These are phyloP conservation scores for Leptodontidium sp. DNA, from an alignment of 2,329 filamentous ascomycete genomes.

Conservation along the genomic window DNA sequence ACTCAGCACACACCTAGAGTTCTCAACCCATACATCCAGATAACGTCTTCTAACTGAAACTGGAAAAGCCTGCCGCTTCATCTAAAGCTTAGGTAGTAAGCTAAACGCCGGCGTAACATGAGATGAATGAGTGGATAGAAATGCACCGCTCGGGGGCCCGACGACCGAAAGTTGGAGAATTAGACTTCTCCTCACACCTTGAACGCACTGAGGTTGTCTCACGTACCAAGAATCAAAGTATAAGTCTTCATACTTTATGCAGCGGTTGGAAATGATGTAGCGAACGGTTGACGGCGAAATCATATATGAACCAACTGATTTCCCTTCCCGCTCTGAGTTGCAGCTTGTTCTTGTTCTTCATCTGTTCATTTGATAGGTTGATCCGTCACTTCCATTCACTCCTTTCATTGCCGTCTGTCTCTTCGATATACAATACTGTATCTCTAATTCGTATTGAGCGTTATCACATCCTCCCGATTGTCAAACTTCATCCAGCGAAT, in stretches of 20 bases:
- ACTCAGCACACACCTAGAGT: background rate
- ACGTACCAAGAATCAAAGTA: background rate
- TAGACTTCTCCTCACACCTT: constrained; percentile 13
- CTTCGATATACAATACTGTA: background rate
- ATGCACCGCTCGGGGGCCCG: background rate
- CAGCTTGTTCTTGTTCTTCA: background rate
- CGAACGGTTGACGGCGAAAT: background rate
- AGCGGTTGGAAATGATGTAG: background rate
- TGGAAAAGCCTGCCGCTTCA: background rate
- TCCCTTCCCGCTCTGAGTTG: background rate
- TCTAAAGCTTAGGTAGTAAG: background rate
- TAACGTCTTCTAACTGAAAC: background rate
- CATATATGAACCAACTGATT: background rate
- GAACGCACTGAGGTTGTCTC: background rate
- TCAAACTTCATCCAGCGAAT: background rate
- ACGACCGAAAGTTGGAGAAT: background rate
- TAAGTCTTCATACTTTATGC: background rate
- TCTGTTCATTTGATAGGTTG: constrained; percentile 3
- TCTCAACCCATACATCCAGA: background rate
- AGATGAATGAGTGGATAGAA: constrained; percentile 3
- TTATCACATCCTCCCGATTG: background rate
- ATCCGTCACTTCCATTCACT: constrained; percentile 5
- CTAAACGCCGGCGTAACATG: background rate
- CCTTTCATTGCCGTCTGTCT: background rate
- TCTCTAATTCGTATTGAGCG: background rate